Evolutionary conservation across 2,329 filamentous ascomycete genomes (phyloP).

Genomic region (Nemania sp.): DNA sequence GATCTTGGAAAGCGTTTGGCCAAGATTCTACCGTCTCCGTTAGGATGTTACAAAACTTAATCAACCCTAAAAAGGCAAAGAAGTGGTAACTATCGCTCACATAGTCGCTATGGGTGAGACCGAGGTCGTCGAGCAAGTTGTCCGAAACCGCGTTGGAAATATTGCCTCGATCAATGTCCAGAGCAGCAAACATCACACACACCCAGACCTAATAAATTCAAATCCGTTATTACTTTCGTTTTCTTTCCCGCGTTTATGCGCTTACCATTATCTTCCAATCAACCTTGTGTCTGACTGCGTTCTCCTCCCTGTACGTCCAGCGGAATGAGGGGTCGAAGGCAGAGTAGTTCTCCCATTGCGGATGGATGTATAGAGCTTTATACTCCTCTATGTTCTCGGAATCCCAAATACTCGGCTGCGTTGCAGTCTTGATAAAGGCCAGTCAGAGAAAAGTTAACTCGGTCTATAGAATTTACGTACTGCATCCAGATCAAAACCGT

Average conservation of each 20-base stretch:
- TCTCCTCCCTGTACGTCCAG: slow-evolving; percentile 54
- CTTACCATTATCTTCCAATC: slow-evolving; percentile 56
- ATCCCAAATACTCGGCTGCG: slow-evolving; percentile 55
- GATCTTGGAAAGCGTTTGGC: slow-evolving; percentile 49
- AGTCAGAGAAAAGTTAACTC: slow-evolving; percentile 21
- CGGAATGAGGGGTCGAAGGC: slow-evolving; percentile 53
- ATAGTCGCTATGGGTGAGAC: slow-evolving; percentile 47
- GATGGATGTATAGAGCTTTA: slow-evolving; percentile 52
- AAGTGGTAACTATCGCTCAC: slow-evolving; percentile 39
- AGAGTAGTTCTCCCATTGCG: slow-evolving; percentile 53
- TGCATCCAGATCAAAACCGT: slow-evolving; percentile 49
- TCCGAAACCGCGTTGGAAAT: slow-evolving; percentile 53
- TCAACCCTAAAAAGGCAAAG: background rate
- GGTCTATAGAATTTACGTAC: slow-evolving; percentile 33
- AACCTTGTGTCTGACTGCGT: slow-evolving; percentile 50
- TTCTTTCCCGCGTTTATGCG: slow-evolving; percentile 4
- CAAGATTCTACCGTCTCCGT: slow-evolving; percentile 45
- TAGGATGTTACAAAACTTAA: slow-evolving; percentile 12
- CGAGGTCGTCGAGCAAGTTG: slow-evolving; percentile 50
- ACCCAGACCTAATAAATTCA: slow-evolving; percentile 48
- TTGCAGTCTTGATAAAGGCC: slow-evolving; percentile 48
- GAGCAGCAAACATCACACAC: slow-evolving; percentile 45
- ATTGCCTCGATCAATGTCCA: slow-evolving; percentile 44
- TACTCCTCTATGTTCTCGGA: slow-evolving; percentile 53
- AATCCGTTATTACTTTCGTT: slow-evolving; percentile 17